phyloP scores from a whole-genome alignment of 116 monocot species.

The Cymodocea nodosa region DNA sequence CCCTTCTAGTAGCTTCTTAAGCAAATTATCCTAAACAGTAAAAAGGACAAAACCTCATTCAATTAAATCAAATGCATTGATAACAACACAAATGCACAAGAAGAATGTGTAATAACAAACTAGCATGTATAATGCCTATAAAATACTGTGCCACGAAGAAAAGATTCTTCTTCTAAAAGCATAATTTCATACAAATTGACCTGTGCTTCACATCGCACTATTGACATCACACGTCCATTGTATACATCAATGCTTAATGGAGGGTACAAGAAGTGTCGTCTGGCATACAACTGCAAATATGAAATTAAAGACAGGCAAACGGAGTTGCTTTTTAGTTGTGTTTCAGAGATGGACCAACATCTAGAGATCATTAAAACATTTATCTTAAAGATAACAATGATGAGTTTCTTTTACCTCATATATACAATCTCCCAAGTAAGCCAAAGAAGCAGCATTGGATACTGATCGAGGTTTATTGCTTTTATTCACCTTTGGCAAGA shows the following conservation, averaged over 20 bases:
- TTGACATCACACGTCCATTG: conserved; percentile 85
- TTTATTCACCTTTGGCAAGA: conserved; percentile 33
- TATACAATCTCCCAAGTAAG: conserved; percentile 91
- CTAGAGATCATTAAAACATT: too few species aligned
- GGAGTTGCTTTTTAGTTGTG: too few species aligned
- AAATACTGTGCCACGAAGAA: background rate
- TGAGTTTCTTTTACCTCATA: conserved; percentile 53
- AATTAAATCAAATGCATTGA: background rate
- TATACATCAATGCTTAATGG: conserved; percentile 78
- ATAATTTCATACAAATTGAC: conserved; percentile 18
- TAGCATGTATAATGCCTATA: background rate
- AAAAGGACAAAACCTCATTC: background rate
- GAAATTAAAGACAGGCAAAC: background rate
- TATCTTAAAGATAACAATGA: background rate
- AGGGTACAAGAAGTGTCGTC: conserved; percentile 85
- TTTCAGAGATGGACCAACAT: too few species aligned
- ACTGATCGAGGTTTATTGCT: conserved; percentile 84
- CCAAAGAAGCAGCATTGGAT: conserved; percentile 76
- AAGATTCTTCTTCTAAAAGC: background rate
- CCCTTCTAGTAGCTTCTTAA: conserved; percentile 76
- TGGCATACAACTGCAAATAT: conserved; percentile 72
- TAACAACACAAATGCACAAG: background rate
- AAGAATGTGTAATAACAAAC: background rate
- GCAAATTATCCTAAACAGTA: conserved; percentile 63
- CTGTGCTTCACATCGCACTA: conserved; percentile 97